phyloP scores from a whole-genome alignment of 2,329 filamentous ascomycete genomes.

The Macrophomina pseudophaseolina region DNA sequence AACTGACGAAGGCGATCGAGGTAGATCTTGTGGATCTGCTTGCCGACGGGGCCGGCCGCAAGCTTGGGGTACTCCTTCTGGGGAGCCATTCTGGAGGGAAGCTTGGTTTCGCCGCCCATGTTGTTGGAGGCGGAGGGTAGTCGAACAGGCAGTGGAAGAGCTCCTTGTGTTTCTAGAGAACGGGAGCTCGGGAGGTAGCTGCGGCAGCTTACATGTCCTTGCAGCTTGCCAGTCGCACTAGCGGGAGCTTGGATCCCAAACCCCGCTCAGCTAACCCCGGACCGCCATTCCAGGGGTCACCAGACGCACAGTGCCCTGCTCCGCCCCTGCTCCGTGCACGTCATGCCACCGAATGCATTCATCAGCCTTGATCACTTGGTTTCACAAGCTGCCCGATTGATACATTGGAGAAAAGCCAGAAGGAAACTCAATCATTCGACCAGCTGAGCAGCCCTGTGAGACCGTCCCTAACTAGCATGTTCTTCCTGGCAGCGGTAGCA shows the following conservation, averaged over 20 bases:
- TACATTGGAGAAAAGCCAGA: not conserved
- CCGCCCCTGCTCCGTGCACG: constrained; percentile 3
- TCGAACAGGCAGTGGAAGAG: not conserved
- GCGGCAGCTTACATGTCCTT: constrained; percentile 21
- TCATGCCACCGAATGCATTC: not conserved
- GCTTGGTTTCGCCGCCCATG: constrained; percentile 45
- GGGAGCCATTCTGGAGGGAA: constrained; percentile 34
- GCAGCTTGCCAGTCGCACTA: constrained; percentile 11
- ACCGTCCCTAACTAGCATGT: not conserved
- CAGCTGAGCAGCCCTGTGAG: not conserved
- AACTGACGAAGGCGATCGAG: constrained; percentile 82
- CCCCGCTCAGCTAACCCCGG: constrained; percentile 14
- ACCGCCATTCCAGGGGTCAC: not conserved
- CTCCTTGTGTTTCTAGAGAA: constrained; percentile 2
- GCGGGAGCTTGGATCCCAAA: constrained; percentile 10
- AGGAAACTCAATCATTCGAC: not conserved
- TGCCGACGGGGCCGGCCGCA: constrained; percentile 44
- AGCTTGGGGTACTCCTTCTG: constrained; percentile 39
- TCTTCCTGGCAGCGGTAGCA: too few species aligned
- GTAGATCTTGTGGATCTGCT: constrained; percentile 79
- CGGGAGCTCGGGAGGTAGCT: constrained; percentile 18
- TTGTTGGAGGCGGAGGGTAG: constrained; percentile 10
- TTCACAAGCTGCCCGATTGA: not conserved
- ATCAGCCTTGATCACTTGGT: not conserved
- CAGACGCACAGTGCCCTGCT: constrained; percentile 10